Base-by-base conservation (phyloP, 345 rosid species). In the Lepidium didymum region DNA sequence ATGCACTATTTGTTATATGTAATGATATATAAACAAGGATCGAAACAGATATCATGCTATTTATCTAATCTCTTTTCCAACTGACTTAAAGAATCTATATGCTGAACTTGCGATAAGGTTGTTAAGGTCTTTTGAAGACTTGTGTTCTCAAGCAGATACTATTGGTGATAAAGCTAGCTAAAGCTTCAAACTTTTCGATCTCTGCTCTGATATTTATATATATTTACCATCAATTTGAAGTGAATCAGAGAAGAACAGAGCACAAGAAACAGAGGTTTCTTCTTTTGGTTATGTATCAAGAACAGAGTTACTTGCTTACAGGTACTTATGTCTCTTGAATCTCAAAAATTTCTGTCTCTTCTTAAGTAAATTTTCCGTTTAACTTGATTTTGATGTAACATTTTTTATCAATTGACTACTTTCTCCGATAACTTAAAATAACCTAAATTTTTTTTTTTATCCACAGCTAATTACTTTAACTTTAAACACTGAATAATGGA, bases 121-220 rank as follows among this genome's bases (percentile, higher is more conserved):
- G 54, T 7, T 53, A 5, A 41, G 8, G 4, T 41, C 2, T 40
- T 41, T 51, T 16, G 18, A 50, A 18, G 53, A 54, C 19, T 4
- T 25, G 3, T 4, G 27, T 25, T 4, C 3, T 25, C 3, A 25
- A 25, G 27, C 2, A 3, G 3, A 4, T 25, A 25, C 8, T 52
- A 11, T 87, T 47, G 98, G 98, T 69, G 97, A 74, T 82, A 90
- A 94, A 77, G n/a, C n/a, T n/a, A n/a, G 82, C 83, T 73, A 78
- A 95, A 62, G 75, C 77, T 79, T 75, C 81, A 82, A 81, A 90
- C 74, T 82, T 82, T 68, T 88, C 86, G 29, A n/a, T n/a, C n/a
- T n/a, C n/a, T n/a, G n/a, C n/a, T n/a, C n/a, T n/a, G n/a, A n/a
- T n/a, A n/a, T n/a, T n/a, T n/a, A n/a, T n/a, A n/a, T n/a, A n/a